A percentile compares a stretch with the other conserved stretches of the same genome.
Evolutionary conservation across 176 grass and related monocot genomes (phyloP).

Genomic region (Musa troglodytarum): DNA sequence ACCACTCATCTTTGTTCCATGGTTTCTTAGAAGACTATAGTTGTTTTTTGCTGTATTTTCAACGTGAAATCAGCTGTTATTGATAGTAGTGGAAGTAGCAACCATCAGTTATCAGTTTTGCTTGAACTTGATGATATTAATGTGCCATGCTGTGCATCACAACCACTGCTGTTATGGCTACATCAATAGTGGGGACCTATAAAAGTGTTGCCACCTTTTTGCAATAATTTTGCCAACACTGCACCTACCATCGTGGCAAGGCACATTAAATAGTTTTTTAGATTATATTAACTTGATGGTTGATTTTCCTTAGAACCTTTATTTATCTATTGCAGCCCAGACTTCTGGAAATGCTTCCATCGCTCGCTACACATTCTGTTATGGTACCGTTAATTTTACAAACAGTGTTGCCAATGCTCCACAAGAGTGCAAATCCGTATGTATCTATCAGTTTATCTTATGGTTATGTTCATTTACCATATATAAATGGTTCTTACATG

Average conservation of each 20-base stretch:
- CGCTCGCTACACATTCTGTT: constrained; percentile 58
- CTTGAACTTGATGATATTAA: not conserved
- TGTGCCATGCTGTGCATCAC: not conserved
- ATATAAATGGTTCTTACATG: not conserved
- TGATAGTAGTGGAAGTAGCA: too few species aligned
- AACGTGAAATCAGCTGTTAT: not conserved
- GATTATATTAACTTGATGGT: not conserved
- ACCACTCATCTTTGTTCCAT: not conserved
- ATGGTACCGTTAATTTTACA: constrained; percentile 74
- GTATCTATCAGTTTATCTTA: not conserved
- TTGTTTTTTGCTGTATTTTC: not conserved
- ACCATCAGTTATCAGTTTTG: not conserved
- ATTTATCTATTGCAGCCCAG: constrained; percentile 43
- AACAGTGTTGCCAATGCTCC: constrained; percentile 74
- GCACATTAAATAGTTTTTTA: not conserved
- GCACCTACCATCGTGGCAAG: not conserved
- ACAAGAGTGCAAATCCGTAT: constrained; percentile 41
- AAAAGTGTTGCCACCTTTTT: not conserved
- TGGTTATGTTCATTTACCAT: not conserved
- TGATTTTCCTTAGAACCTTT: not conserved
- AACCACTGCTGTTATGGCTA: not conserved
- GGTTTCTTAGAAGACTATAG: not conserved
- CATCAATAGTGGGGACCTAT: not conserved
- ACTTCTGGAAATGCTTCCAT: constrained; percentile 75
- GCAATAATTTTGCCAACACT: not conserved